These are phyloP conservation scores for Entomortierella parvispora DNA, from an alignment of 192 early-diverging fungal species.

Conservation along the genomic window DNA sequence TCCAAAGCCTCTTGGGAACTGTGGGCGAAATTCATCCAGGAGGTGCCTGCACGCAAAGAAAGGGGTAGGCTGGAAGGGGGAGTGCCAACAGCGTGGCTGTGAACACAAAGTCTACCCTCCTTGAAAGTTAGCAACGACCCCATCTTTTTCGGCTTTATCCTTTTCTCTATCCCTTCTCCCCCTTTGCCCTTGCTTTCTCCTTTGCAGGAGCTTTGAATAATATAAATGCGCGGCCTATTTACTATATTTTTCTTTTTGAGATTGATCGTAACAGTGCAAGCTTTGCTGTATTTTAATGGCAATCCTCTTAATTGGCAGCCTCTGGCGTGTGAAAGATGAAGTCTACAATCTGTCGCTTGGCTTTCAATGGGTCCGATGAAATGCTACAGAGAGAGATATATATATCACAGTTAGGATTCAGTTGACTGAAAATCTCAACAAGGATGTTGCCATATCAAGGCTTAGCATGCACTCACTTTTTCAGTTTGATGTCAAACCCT, in stretches of 20 bases:
- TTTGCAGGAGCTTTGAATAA: no score
- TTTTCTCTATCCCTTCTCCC: not conserved
- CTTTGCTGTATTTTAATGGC: no score
- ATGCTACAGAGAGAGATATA: constrained; percentile 20
- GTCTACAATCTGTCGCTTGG: constrained; percentile 47
- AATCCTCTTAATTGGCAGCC: not conserved
- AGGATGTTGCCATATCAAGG: not conserved
- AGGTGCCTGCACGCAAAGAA: no score
- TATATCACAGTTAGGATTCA: not conserved
- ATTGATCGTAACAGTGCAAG: not conserved
- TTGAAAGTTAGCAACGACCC: no score
- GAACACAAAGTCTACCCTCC: no score
- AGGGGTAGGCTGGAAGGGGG: no score
- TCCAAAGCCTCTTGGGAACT: no score
- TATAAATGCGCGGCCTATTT: no score
- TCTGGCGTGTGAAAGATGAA: constrained; percentile 43
- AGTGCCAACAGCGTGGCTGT: no score
- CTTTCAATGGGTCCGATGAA: constrained; percentile 39
- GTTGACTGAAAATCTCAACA: no score
- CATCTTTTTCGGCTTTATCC: no score
- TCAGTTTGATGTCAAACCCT: constrained; percentile 58
- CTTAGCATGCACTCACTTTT: constrained; percentile 26
- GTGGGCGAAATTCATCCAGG: no score
- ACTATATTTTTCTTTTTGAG: not conserved
- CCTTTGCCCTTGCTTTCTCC: not conserved